A percentile compares a stretch with the other conserved stretches of the same genome.
phyloP scores from a whole-genome alignment of 345 rosid species.

The Eucalyptus victrix region DNA sequence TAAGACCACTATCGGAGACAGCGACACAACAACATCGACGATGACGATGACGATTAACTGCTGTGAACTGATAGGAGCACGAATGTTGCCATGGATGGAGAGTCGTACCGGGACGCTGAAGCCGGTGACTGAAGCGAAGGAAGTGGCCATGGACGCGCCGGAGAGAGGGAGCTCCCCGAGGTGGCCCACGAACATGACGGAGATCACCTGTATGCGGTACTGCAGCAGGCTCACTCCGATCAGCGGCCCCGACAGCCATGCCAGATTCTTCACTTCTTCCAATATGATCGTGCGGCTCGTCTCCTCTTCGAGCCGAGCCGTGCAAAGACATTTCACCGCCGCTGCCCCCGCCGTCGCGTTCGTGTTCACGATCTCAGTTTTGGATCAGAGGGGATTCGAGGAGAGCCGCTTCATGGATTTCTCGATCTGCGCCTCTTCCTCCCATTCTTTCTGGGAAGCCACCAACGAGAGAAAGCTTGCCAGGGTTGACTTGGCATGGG shows the following conservation, averaged over 20 bases:
- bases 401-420: not conserved
- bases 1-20: not conserved
- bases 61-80: not conserved
- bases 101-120: conserved; percentile 23
- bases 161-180: conserved; percentile 33
- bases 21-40: not conserved
- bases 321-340: fast-evolving
- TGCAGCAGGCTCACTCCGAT: conserved; percentile 20
- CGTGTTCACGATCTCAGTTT: not conserved
- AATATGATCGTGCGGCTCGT: not conserved
- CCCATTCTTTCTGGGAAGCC: not conserved
- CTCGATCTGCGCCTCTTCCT: not conserved
- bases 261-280: conserved; percentile 23
- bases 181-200: conserved; percentile 38
- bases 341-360: not conserved
- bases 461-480: not conserved
- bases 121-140: conserved; percentile 35
- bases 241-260: conserved; percentile 27
- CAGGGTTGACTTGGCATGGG: not conserved
- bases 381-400: not conserved
- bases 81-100: not conserved
- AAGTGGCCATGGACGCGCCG: conserved; percentile 31
- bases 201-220: conserved; percentile 24
- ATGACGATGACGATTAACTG: too few relatives aligned
- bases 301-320: not conserved